A percentile compares a stretch with the other conserved stretches of the same genome.
phyloP scores from a whole-genome alignment of 306 rosid species.

The Inga leiocalycina region DNA sequence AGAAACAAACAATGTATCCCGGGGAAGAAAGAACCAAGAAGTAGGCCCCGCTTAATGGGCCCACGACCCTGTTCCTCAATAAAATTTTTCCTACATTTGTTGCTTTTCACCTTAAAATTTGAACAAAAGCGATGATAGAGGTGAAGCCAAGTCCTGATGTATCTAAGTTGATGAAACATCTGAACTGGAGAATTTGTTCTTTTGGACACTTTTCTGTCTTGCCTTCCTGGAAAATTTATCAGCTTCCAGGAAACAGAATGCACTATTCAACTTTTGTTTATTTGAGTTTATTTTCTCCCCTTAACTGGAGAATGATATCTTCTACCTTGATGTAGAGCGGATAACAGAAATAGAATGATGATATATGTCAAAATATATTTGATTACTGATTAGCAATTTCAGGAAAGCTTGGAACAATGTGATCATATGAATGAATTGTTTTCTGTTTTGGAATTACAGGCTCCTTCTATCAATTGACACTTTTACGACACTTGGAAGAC shows the following conservation, averaged over 20 bases:
- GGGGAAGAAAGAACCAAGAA: background rate
- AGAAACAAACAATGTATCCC: background rate
- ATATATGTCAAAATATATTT: background rate
- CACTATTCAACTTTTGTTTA: background rate
- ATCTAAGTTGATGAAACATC: background rate
- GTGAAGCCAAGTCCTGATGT: background rate
- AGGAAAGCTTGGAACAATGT: background rate
- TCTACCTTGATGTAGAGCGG: background rate
- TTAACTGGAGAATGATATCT: background rate
- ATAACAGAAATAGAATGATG: slow-evolving; percentile 2
- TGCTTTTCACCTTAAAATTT: background rate
- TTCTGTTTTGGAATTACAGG: slow-evolving; percentile 36
- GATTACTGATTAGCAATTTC: background rate
- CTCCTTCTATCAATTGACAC: background rate
- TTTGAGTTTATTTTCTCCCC: background rate
- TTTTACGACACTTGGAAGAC: background rate
- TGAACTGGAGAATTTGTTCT: background rate
- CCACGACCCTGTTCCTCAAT: background rate
- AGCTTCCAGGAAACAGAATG: background rate
- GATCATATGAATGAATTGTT: slow-evolving; percentile 1
- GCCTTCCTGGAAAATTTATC: background rate
- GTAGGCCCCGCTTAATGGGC: background rate
- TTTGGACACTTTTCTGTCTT: background rate
- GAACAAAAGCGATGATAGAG: background rate
- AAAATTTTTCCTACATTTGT: background rate